A percentile compares a stretch with the other conserved stretches of the same genome.
phyloP scores from a whole-genome alignment of 768 basidiomycete species.

The Thelephora aurantiotincta region DNA sequence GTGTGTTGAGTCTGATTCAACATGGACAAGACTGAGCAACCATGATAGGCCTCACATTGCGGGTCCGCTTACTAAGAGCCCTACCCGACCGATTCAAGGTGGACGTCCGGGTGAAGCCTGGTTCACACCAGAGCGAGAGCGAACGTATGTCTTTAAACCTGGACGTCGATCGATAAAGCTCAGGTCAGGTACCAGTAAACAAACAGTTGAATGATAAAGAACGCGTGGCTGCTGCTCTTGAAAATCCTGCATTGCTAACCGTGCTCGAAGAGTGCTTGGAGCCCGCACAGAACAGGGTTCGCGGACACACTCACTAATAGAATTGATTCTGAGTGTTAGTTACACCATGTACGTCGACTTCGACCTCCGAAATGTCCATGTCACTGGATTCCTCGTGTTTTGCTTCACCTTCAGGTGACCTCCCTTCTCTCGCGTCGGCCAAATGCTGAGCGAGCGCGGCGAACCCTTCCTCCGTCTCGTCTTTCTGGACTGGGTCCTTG shows the following conservation, averaged over 20 bases:
- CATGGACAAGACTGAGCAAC: neutral
- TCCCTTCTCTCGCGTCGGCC: neutral
- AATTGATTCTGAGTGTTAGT: too few relatives aligned
- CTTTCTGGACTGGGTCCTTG: conserved; percentile 13
- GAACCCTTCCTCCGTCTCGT: conserved; percentile 38
- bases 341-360: too few relatives aligned
- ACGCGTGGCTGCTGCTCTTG: conserved; percentile 90
- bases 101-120: conserved; percentile 84
- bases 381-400: too few relatives aligned
- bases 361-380: too few relatives aligned
- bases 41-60: conserved; percentile 75
- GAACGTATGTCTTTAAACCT: conserved; percentile 39
- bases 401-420: too few relatives aligned
- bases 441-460: conserved; percentile 23
- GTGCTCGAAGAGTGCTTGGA: conserved; percentile 71
- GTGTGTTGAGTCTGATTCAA: conserved; percentile 25
- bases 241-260: conserved; percentile 75
- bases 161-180: neutral
- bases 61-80: conserved; percentile 79
- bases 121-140: conserved; percentile 90
- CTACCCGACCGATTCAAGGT: conserved; percentile 90
- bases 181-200: conserved; percentile 47
- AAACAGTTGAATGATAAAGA: conserved; percentile 99
- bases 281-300: neutral
- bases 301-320: too few relatives aligned